Conservation (phyloP, 768 basidiomycete genomes). For the Termitomyces sp. region DNA sequence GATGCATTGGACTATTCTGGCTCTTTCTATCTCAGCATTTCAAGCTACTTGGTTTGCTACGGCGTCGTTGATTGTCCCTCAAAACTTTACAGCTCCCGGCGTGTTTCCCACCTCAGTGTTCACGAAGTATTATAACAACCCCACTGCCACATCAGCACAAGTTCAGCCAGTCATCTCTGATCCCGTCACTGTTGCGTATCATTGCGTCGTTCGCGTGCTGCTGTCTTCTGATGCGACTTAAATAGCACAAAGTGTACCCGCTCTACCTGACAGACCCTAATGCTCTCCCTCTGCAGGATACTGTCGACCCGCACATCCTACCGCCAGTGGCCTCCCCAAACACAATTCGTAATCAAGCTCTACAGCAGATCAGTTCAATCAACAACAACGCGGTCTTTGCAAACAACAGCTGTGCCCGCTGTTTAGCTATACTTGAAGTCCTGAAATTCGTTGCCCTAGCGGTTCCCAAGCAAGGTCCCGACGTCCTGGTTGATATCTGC, state of each 20-base stretch:
- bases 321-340: slow-evolving; percentile 48
- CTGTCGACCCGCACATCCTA: slow-evolving; percentile 57
- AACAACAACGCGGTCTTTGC: slow-evolving; percentile 46
- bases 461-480: slow-evolving; percentile 54
- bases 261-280: slow-evolving; percentile 58
- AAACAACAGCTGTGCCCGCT: slow-evolving; percentile 49
- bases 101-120: slow-evolving; percentile 62
- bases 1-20: slow-evolving; percentile 1
- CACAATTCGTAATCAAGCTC: slow-evolving; percentile 43
- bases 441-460: slow-evolving; percentile 64
- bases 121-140: slow-evolving; percentile 62
- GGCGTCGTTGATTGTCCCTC: slow-evolving; percentile 23
- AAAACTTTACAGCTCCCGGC: slow-evolving; percentile 54
- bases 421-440: slow-evolving; percentile 54
- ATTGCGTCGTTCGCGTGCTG: not conserved
- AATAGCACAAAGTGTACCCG: slow-evolving; percentile 53
- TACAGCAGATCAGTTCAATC: slow-evolving; percentile 53
- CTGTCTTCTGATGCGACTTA: not conserved
- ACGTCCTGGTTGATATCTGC: slow-evolving; percentile 54
- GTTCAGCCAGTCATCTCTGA: slow-evolving; percentile 76
- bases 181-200: slow-evolving; percentile 47
- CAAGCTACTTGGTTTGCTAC: slow-evolving; percentile 3
- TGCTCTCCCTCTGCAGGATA: slow-evolving; percentile 51
- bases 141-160: slow-evolving; percentile 66
- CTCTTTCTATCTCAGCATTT: not conserved